Evolutionary conservation across 345 rosid genomes (phyloP).

Genomic region (Aquilaria yunnanensis): DNA sequence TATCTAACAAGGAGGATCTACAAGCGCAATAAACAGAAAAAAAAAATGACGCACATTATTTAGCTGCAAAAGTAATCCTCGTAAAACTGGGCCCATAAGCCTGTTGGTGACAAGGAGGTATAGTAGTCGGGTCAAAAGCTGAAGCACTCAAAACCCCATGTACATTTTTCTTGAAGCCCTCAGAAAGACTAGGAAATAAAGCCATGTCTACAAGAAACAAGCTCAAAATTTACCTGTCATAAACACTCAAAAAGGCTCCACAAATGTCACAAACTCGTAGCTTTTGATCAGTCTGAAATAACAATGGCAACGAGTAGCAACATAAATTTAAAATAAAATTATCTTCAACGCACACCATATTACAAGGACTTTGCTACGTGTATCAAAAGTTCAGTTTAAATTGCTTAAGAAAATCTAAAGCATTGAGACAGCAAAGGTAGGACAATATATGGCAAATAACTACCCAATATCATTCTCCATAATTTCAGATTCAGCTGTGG

Average conservation of each 20-base stretch:
- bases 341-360: no score
- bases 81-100: slow-evolving; percentile 99
- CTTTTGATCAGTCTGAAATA: slow-evolving; percentile 97
- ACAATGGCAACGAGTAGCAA: neutral
- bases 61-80: slow-evolving; percentile 99
- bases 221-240: slow-evolving; percentile 70
- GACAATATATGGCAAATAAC: no score
- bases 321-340: no score
- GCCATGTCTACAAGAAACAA: slow-evolving; percentile 13
- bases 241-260: slow-evolving; percentile 98
- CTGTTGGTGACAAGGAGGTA: slow-evolving; percentile 99
- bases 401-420: no score
- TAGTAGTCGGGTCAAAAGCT: slow-evolving; percentile 85
- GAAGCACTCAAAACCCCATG: slow-evolving; percentile 85
- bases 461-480: no score
- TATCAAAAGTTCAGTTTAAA: no score
- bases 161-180: slow-evolving; percentile 46
- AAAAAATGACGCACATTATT: slow-evolving; percentile 82
- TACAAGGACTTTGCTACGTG: no score
- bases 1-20: slow-evolving; percentile 54
- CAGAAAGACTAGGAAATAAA: slow-evolving; percentile 19
- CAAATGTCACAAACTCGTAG: slow-evolving; percentile 99
- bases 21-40: slow-evolving; percentile 72
- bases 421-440: no score
- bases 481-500: no score